Base-by-base conservation (phyloP, 2,329 filamentous ascomycete species). In the Aspergillus sp. region DNA sequence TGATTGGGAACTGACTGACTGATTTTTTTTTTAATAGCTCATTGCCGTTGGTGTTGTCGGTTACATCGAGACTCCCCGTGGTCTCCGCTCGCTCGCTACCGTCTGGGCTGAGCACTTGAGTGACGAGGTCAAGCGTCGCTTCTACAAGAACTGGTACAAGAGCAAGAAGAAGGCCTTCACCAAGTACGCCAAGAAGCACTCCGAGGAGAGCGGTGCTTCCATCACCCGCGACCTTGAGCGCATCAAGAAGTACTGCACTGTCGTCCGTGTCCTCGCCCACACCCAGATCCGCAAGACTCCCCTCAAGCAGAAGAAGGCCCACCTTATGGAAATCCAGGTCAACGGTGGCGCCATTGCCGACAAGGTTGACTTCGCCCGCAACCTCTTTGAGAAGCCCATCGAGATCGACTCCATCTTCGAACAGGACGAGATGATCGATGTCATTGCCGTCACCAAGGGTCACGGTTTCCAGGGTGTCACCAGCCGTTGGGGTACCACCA, bases 141-240 rank as follows among this genome's bases (percentile, higher is more conserved):
- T 99, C 91, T 99, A 99, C 91, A 98, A 98, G 92, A 99, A 99
- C 90, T 99, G 95, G 95, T 99, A 99, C 90, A 96, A 96, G 90
- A 92, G 88, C 87, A 99, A 99, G 93, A 98, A 97, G 91, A 99
- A 99, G 93, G 95, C 95, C 65, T 99, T 99, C 86, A 99, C 95
- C 87, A 97, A 96, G 87, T 99, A 99, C 84, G 91, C 95, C 86
- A 99, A 98, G 91, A 93, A 96, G 89, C 91, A 98, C 89, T 92
- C 93, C 67, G 93, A 98, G 86, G 89, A 83, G 84, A 90, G 81
- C 82, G 93, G 91, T 75, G 84, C 90, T 72, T 92, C 91, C 76
- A 90, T 98, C 85, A 92, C 90, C 81, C 90, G 91, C 78, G 95
- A 99, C 83, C 88, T 99, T 77, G 95, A 98, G 90, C 93, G 95